These are phyloP conservation scores for Kockovaella imperatae DNA, from an alignment of 768 basidiomycete species.

Conservation along the genomic window DNA sequence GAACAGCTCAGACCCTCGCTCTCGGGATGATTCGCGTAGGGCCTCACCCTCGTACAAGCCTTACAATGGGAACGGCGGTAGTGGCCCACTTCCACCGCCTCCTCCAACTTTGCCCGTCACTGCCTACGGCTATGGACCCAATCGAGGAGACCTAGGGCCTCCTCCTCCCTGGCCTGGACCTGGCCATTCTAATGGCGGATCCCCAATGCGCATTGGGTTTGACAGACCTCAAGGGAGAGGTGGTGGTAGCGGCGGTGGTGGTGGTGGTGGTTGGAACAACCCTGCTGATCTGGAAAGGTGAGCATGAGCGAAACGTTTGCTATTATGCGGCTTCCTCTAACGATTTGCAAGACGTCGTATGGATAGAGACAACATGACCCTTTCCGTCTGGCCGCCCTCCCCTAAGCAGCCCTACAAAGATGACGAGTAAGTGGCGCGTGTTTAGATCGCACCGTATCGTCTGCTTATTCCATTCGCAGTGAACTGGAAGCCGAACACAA, in stretches of 20 bases:
- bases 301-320: neutral
- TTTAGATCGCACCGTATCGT: neutral
- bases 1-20: neutral
- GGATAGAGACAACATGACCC: slow-evolving; percentile 33
- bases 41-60: too few species aligned
- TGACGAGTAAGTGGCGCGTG: slow-evolving; percentile 31
- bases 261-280: slow-evolving; percentile 9
- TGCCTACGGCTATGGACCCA: neutral
- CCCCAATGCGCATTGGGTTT: too few species aligned
- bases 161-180: slow-evolving; percentile 1
- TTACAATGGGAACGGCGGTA: slow-evolving; percentile 3
- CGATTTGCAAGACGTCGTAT: slow-evolving; percentile 26
- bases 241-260: neutral
- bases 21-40: neutral
- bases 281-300: slow-evolving; percentile 25
- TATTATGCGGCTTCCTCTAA: neutral
- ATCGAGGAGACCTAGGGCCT: slow-evolving; percentile 11
- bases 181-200: neutral
- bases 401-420: slow-evolving; percentile 37
- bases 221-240: neutral
- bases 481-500: slow-evolving; percentile 28
- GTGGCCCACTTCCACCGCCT: neutral
- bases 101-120: neutral
- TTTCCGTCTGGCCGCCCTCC: slow-evolving; percentile 42
- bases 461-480: slow-evolving; percentile 5